Conservation (phyloP, 2,329 filamentous ascomycete genomes). For the Cercospora beticola region DNA sequence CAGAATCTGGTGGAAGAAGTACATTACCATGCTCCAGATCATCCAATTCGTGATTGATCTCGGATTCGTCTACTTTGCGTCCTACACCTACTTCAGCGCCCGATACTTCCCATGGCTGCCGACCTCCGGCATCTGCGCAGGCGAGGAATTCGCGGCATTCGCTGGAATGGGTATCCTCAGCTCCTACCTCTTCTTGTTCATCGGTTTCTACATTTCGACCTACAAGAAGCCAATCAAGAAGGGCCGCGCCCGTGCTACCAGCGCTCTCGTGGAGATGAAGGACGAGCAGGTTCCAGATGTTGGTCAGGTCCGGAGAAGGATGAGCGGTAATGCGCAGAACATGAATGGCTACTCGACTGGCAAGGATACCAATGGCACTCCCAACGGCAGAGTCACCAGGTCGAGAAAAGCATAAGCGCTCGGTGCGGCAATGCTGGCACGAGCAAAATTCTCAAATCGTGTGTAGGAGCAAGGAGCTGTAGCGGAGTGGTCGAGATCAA, state of each 20-base stretch:
- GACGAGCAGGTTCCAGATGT: constrained; percentile 63
- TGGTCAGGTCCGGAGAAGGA: constrained; percentile 53
- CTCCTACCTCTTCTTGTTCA: constrained; percentile 96
- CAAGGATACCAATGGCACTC: constrained; percentile 45
- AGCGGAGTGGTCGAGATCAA: not conserved
- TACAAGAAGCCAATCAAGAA: constrained; percentile 85
- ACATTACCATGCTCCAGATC: constrained; percentile 97
- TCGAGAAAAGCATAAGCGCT: constrained; percentile 66
- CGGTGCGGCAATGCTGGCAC: not conserved
- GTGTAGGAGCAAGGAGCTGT: not conserved
- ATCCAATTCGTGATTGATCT: constrained; percentile 96
- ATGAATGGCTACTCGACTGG: constrained; percentile 38
- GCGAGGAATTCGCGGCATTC: constrained; percentile 95
- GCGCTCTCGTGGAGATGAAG: constrained; percentile 81
- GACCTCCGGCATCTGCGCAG: constrained; percentile 81
- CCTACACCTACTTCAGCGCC: constrained; percentile 97
- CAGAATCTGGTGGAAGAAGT: constrained; percentile 99
- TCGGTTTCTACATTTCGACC: constrained; percentile 96
- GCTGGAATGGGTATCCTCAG: constrained; percentile 87
- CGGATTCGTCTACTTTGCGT: constrained; percentile 97
- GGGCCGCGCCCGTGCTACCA: constrained; percentile 72
- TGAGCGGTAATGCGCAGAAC: constrained; percentile 43
- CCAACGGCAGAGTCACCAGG: constrained; percentile 62
- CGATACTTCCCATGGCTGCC: constrained; percentile 85
- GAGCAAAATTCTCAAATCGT: not conserved